These are phyloP conservation scores for Trichoderma asperelloides DNA, from an alignment of 495 filamentous ascomycete genomes.

Conservation along the genomic window DNA sequence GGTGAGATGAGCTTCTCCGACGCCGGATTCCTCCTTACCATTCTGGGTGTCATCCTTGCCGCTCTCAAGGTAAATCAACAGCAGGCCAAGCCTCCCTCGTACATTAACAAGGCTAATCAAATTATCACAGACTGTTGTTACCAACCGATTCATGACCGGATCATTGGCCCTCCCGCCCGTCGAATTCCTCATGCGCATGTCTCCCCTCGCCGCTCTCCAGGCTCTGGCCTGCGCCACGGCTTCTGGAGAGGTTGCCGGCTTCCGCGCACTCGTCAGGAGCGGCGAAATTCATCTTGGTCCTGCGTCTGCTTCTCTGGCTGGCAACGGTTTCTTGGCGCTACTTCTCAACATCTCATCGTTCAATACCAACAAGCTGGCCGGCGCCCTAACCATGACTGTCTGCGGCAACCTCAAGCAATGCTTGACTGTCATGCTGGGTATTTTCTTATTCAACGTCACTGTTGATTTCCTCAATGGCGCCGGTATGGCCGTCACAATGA, in stretches of 20 bases:
- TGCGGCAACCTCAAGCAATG: conserved; percentile 52
- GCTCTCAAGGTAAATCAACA: conserved; percentile 31
- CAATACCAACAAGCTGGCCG: conserved; percentile 46
- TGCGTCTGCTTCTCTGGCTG: conserved; percentile 20
- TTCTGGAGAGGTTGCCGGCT: conserved; percentile 34
- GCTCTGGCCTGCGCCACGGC: conserved; percentile 38
- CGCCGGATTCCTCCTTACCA: conserved; percentile 42
- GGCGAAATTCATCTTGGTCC: background rate
- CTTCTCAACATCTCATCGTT: conserved; percentile 46
- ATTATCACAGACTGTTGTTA: conserved; percentile 34
- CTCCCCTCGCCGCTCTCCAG: conserved; percentile 44
- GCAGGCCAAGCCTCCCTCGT: background rate
- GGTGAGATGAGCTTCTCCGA: conserved; percentile 51
- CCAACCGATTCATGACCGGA: conserved; percentile 49
- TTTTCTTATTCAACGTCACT: conserved; percentile 41
- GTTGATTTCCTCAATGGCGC: conserved; percentile 37
- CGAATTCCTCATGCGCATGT: conserved; percentile 47
- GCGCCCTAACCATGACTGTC: conserved; percentile 49
- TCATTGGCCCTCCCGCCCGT: conserved; percentile 40
- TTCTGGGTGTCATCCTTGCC: conserved; percentile 45
- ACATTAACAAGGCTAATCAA: background rate
- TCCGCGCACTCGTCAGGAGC: conserved; percentile 13
- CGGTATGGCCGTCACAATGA: conserved; percentile 36
- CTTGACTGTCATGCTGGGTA: conserved; percentile 45
- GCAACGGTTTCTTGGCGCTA: conserved; percentile 46